phyloP scores from a whole-genome alignment of 1,139 yeast species.

The Yamadazyma spencermartinsiae region DNA sequence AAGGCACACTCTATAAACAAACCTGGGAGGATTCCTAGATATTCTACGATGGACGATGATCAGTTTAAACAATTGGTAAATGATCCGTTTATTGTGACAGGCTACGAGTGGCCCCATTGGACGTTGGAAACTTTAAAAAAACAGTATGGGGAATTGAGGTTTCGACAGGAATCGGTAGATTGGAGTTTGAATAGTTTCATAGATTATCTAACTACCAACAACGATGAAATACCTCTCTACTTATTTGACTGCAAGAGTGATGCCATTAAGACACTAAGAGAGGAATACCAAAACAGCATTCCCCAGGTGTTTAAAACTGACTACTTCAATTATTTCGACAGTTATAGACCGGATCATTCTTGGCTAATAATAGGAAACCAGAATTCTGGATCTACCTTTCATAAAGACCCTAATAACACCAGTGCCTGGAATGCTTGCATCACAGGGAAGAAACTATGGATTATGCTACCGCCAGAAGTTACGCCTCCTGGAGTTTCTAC shows the following conservation, averaged over 20 bases:
- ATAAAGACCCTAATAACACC: conserved; percentile 89
- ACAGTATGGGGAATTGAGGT: conserved; percentile 59
- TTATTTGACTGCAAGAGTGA: conserved; percentile 75
- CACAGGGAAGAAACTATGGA: conserved; percentile 79
- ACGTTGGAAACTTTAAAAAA: conserved; percentile 45
- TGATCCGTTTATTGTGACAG: conserved; percentile 67
- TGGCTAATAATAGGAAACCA: conserved; percentile 87
- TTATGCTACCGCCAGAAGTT: conserved; percentile 76
- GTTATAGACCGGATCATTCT: conserved; percentile 81
- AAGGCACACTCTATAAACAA: conserved; percentile 20
- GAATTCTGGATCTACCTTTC: conserved; percentile 85
- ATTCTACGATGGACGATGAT: conserved; percentile 40
- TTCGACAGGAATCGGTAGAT: conserved; percentile 82
- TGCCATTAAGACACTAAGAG: conserved; percentile 58
- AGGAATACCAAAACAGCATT: conserved; percentile 44
- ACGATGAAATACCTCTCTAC: conserved; percentile 82
- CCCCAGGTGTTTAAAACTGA: conserved; percentile 58
- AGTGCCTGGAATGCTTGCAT: conserved; percentile 88
- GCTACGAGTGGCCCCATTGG: conserved; percentile 66
- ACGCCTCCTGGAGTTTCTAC: conserved; percentile 88
- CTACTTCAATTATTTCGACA: conserved; percentile 44
- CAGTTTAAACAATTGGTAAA: conserved; percentile 52
- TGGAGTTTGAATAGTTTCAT: conserved; percentile 70
- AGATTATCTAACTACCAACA: conserved; percentile 59
- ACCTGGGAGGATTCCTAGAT: conserved; percentile 45